Evolutionary conservation across 129 eudicot species (phyloP).

Genomic region (Mikania micrantha): DNA sequence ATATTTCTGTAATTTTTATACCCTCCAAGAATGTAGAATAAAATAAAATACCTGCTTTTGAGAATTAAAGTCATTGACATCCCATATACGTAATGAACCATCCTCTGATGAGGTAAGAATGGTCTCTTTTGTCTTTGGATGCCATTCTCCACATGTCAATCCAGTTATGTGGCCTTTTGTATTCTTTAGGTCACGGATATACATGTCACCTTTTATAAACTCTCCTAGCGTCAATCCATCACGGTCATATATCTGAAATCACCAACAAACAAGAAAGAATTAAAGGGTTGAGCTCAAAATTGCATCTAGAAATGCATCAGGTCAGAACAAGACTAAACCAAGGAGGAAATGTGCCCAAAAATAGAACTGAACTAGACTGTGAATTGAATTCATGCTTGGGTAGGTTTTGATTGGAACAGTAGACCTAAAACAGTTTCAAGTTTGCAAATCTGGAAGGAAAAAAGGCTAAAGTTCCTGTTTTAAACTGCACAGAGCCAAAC

Average conservation of each 20-base stretch:
- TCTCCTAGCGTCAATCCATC: conserved; percentile 96
- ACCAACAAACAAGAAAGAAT: background rate
- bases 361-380: background rate
- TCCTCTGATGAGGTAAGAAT: conserved; percentile 93
- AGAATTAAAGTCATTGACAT: conserved; percentile 83
- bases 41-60: conserved; percentile 69
- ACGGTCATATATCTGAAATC: conserved; percentile 81
- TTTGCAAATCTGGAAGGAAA: background rate
- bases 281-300: background rate
- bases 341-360: background rate
- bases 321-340: background rate
- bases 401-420: background rate
- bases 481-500: background rate
- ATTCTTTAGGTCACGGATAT: conserved; percentile 93
- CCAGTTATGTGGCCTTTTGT: conserved; percentile 98
- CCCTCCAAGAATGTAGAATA: background rate
- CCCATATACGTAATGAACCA: conserved; percentile 97
- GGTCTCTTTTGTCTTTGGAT: conserved; percentile 81
- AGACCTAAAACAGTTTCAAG: background rate
- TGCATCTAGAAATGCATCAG: background rate
- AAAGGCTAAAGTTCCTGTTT: background rate
- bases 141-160: conserved; percentile 98
- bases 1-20: too few relatives aligned
- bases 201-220: conserved; percentile 97
- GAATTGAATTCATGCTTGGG: background rate